Conservation (phyloP, 129 eudicot genomes). For the carrot (Daucus carota) region DH1_v3.0 NC_030382.2:43033001-43033500, state of each 20-base stretch:
- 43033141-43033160: not conserved
- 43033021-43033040: slow-evolving; percentile 96
- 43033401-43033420: not conserved
- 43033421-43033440: not conserved
- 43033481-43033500: not conserved
- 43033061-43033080: slow-evolving; percentile 64
- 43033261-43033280: slow-evolving; percentile 75
- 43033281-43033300: slow-evolving; percentile 1
- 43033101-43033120: not conserved
- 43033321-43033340: too few species aligned
- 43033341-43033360: not conserved
- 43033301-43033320: not conserved
- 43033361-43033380: not conserved
- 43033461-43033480: not conserved
- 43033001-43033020: slow-evolving; percentile 88
- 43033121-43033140: not conserved
- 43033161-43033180: not conserved
- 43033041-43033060: slow-evolving; percentile 85
- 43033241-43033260: slow-evolving; percentile 84
- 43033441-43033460: too few species aligned
- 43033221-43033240: not conserved
- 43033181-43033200: not conserved
- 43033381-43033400: not conserved
- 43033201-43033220: not conserved
- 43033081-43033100: slow-evolving; percentile 36